Evolutionary conservation across 345 rosid species (phyloP).

Genomic region (Populus tremula): DNA sequence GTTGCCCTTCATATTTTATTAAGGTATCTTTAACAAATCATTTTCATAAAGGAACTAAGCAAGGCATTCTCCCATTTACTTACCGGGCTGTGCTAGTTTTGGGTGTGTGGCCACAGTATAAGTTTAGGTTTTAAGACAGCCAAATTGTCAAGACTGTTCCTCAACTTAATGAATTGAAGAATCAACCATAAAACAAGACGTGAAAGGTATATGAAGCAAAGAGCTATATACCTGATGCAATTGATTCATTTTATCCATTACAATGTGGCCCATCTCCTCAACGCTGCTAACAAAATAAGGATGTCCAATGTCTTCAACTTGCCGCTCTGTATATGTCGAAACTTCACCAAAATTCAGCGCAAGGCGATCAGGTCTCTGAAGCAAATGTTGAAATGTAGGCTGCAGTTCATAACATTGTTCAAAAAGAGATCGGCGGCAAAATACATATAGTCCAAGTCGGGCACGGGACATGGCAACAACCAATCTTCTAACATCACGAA

Average conservation of each 20-base stretch:
- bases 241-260: slow-evolving; percentile 49
- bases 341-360: slow-evolving; percentile 62
- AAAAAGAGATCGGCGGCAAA: slow-evolving; percentile 85
- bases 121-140: not conserved
- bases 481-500: slow-evolving; percentile 95
- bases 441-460: slow-evolving; percentile 81
- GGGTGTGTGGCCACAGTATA: too few relatives aligned
- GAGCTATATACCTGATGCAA: slow-evolving; percentile 55
- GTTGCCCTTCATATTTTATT: too few relatives aligned
- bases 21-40: too few relatives aligned
- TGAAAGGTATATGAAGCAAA: not conserved
- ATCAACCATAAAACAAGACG: not conserved
- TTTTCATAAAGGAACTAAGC: too few relatives aligned
- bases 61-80: too few relatives aligned
- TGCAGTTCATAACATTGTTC: slow-evolving; percentile 96
- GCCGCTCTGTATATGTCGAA: slow-evolving; percentile 67
- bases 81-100: too few relatives aligned
- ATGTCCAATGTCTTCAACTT: slow-evolving; percentile 63
- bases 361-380: slow-evolving; percentile 79
- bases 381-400: slow-evolving; percentile 80
- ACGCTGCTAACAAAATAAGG: slow-evolving; percentile 54
- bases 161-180: not conserved
- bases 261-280: slow-evolving; percentile 77
- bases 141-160: not conserved
- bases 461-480: slow-evolving; percentile 99